These are phyloP conservation scores for Diplodia intermedia DNA, from an alignment of 2,329 filamentous ascomycete genomes.

Conservation along the genomic window DNA sequence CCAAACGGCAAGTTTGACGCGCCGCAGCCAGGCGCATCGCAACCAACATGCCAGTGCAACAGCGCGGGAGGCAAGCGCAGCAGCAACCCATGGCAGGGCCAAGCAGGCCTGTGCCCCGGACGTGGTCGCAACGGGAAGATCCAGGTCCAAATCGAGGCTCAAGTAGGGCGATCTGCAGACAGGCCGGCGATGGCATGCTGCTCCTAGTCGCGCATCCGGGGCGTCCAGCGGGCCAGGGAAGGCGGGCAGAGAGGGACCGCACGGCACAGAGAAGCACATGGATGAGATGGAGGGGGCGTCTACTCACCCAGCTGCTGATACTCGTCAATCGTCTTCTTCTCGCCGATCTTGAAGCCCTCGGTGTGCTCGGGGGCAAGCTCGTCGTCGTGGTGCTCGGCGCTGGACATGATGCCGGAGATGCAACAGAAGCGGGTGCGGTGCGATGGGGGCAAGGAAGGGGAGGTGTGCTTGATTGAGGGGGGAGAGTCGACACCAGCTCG, in stretches of 20 bases:
- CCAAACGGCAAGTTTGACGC: constrained; percentile 22
- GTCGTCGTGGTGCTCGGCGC: constrained; percentile 62
- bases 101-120: constrained; percentile 7
- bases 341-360: constrained; percentile 95
- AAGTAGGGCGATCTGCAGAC: constrained; percentile 20
- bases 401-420: constrained; percentile 39
- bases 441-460: constrained; percentile 3
- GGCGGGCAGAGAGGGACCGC: constrained; percentile 10
- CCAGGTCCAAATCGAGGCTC: constrained; percentile 21
- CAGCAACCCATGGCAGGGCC: background rate
- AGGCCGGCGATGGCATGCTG: constrained; percentile 7
- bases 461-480: constrained; percentile 12
- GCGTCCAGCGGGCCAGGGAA: background rate
- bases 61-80: background rate
- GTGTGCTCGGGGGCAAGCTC: constrained; percentile 88
- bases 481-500: constrained; percentile 25
- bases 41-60: background rate
- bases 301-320: constrained; percentile 89
- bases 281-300: constrained; percentile 1
- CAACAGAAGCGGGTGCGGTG: constrained; percentile 21
- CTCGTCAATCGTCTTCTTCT: constrained; percentile 97
- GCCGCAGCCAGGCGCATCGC: background rate
- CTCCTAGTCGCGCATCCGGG: constrained; percentile 18
- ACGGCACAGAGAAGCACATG: constrained; percentile 26
- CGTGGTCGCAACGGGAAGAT: constrained; percentile 6